Evolutionary conservation across 305 asterid species (phyloP).

Genomic region (Fraxinus albicans): DNA sequence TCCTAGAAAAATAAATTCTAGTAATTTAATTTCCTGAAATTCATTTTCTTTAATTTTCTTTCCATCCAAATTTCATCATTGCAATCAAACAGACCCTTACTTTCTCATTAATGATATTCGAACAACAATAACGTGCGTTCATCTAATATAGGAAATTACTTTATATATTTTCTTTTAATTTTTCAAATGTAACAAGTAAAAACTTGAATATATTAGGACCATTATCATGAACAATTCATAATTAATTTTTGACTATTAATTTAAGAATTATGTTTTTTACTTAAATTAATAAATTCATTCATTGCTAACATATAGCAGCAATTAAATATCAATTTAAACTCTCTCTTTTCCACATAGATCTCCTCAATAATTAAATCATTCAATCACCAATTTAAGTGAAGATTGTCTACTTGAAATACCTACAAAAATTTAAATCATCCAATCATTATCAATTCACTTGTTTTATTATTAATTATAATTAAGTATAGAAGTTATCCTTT

Average conservation of each 20-base stretch:
- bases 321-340: not conserved
- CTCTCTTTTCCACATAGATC: not conserved
- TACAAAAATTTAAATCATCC: not conserved
- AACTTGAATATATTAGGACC: not conserved
- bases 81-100: too few relatives aligned
- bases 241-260: not conserved
- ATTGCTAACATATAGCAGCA: not conserved
- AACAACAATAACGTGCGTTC: not conserved
- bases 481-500: not conserved
- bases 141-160: not conserved
- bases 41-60: too few relatives aligned
- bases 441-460: not conserved
- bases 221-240: not conserved
- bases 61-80: too few relatives aligned
- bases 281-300: not conserved
- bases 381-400: not conserved
- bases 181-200: not conserved
- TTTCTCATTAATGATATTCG: not conserved
- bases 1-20: too few relatives aligned
- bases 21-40: too few relatives aligned
- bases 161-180: not conserved
- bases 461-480: not conserved
- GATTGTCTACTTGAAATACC: not conserved
- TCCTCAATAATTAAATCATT: not conserved
- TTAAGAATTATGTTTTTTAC: slow-evolving; percentile 22